phyloP scores from a whole-genome alignment of 305 asterid genomes.

The Stenogyne calaminthoides region DNA sequence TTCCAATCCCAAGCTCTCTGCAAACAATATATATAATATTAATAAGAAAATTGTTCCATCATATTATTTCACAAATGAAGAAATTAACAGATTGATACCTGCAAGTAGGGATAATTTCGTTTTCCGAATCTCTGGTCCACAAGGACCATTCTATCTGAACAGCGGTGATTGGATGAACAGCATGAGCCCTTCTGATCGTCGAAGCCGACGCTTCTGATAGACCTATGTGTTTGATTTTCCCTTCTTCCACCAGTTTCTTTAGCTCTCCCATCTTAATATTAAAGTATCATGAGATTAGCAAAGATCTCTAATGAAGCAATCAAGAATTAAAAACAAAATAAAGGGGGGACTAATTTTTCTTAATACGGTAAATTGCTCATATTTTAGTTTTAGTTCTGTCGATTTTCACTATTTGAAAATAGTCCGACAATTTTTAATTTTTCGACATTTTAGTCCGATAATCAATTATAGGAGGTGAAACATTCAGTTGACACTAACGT shows the following conservation, averaged over 20 bases:
- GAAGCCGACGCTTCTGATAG: slow-evolving; percentile 66
- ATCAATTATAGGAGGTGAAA: too few species aligned
- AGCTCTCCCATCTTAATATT: slow-evolving; percentile 61
- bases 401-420: too few species aligned
- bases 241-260: slow-evolving; percentile 72
- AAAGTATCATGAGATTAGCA: neutral
- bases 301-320: neutral
- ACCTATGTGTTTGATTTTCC: slow-evolving; percentile 67
- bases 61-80: neutral
- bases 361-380: too few species aligned
- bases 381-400: too few species aligned
- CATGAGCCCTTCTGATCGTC: slow-evolving; percentile 78
- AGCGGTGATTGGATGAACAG: slow-evolving; percentile 70
- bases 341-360: neutral
- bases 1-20: slow-evolving; percentile 80
- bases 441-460: too few species aligned
- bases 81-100: slow-evolving; percentile 40
- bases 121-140: slow-evolving; percentile 69
- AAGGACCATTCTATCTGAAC: slow-evolving; percentile 68
- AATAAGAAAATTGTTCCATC: neutral
- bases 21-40: neutral
- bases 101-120: slow-evolving; percentile 65
- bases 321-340: neutral
- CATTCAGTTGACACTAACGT: too few species aligned
- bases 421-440: too few species aligned